Percentiles rank a stretch among this genome's conserved stretches.
These are phyloP conservation scores for Capronia coronata DNA, from an alignment of 2,329 filamentous ascomycete genomes.

Conservation along the genomic window DNA sequence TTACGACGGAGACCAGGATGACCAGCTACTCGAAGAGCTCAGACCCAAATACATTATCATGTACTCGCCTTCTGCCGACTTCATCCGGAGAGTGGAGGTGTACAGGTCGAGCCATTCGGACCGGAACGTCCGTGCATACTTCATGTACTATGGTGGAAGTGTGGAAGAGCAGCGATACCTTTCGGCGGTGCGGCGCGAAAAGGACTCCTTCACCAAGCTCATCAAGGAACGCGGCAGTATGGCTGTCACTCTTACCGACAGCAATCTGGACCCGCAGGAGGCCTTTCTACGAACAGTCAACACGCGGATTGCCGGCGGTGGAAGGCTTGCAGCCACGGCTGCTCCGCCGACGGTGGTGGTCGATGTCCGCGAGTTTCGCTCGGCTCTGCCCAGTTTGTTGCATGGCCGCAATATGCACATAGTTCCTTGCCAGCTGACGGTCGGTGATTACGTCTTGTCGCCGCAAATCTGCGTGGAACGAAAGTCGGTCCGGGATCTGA, in stretches of 20 bases:
- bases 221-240: constrained; percentile 93
- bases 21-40: constrained; percentile 90
- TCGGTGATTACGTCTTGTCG: constrained; percentile 91
- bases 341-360: constrained; percentile 86
- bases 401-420: constrained; percentile 84
- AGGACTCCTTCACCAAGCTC: constrained; percentile 88
- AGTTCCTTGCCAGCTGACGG: constrained; percentile 90
- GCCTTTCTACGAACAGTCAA: constrained; percentile 91
- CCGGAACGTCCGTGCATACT: constrained; percentile 76
- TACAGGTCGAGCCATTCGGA: constrained; percentile 78
- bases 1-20: constrained; percentile 92
- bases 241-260: constrained; percentile 76
- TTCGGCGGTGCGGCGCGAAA: constrained; percentile 82
- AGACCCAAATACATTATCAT: constrained; percentile 94
- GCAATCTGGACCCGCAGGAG: constrained; percentile 75
- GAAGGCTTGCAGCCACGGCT: constrained; percentile 73
- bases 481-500: constrained; percentile 85
- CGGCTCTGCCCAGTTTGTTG: constrained; percentile 80
- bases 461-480: constrained; percentile 89
- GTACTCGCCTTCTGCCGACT: constrained; percentile 94
- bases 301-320: constrained; percentile 90
- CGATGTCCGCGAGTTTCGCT: constrained; percentile 93
- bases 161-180: constrained; percentile 95
- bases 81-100: constrained; percentile 89
- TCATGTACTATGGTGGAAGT: constrained; percentile 90